Base-by-base conservation (phyloP, 345 rosid species). In the Salix brachista region DNA sequence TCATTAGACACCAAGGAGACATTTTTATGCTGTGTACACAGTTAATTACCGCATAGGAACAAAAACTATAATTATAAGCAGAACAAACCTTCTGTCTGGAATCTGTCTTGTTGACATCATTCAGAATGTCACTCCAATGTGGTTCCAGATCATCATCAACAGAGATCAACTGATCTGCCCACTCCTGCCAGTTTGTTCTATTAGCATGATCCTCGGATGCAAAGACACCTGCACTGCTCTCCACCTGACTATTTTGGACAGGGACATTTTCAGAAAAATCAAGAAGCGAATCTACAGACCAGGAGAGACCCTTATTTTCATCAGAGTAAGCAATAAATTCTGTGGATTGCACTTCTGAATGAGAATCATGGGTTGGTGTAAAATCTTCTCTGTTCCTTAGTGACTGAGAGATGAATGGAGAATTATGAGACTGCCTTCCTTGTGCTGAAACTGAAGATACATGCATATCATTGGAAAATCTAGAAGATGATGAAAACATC, bases 111-210 rank as follows among this genome's bases (percentile, higher is more conserved):
- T 84, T 82, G 74, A 82, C 83, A 75, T 89, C 88, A 67, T 66
- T 81, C 74, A 93, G 88, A 84, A 94, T 58, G 78, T 89, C 93
- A 23, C 88, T 82, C 97, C 97, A 95, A 68, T 89, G 84, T 39
- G 90, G 85, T 26, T 87, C 95, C 28, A 82, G 74, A 44, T 83
- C 83, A 83, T 87, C 93, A 82, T 85, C 92, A 74, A 73, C 89
- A 75, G 91, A 84, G 41, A 91, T 87, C 80, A 89, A 78, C 69
- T 84, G 88, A 83, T 91, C 88, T 0, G 92, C 89, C 94, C 93
- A 91, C 67, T 90, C 91, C 60, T 80, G 85, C 96, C 90, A 91
- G 67, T 90, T 86, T 37, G 72, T 72, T 81, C 85, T 83, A 80
- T 79, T 85, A 36, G 78, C 65, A 50, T 85, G 83, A 72, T 84